Conservation (phyloP, 805 yeast genomes). For the Candida lessepsii region DNA sequence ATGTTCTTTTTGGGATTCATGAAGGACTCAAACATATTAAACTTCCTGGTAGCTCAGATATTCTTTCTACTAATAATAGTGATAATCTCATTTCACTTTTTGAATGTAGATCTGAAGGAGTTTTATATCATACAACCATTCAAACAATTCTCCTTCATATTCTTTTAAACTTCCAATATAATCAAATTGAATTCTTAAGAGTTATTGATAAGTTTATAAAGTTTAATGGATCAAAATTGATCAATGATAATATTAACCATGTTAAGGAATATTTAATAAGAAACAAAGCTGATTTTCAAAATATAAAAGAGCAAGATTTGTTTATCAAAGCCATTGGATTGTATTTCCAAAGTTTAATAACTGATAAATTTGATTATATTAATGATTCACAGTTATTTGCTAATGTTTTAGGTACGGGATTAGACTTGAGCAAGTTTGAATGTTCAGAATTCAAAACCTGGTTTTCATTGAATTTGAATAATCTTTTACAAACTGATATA, state of each 20-base stretch:
- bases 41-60: slow-evolving; percentile 11
- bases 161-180: slow-evolving; percentile 37
- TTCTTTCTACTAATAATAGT: slow-evolving; percentile 23
- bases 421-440: slow-evolving; percentile 6
- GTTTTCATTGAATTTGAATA: slow-evolving; percentile 1
- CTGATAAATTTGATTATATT: background rate
- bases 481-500: slow-evolving; percentile 2
- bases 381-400: slow-evolving; percentile 8
- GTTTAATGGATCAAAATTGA: slow-evolving; percentile 35
- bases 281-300: slow-evolving; percentile 8
- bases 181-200: slow-evolving; percentile 20
- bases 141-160: slow-evolving; percentile 54
- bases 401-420: slow-evolving; percentile 15
- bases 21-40: slow-evolving; percentile 41
- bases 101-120: slow-evolving; percentile 47
- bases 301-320: background rate
- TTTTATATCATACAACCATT: slow-evolving; percentile 46
- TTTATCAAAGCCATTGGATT: slow-evolving; percentile 6
- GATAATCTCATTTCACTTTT: slow-evolving; percentile 28
- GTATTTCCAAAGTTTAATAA: slow-evolving; percentile 6
- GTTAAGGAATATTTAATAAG: slow-evolving; percentile 18
- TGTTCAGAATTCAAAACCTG: slow-evolving; percentile 1
- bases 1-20: slow-evolving; percentile 54
- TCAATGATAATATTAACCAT: slow-evolving; percentile 17
- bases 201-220: slow-evolving; percentile 36